Evolutionary conservation across 768 basidiomycete species (phyloP).

Genomic region (Termitomyces sp.): DNA sequence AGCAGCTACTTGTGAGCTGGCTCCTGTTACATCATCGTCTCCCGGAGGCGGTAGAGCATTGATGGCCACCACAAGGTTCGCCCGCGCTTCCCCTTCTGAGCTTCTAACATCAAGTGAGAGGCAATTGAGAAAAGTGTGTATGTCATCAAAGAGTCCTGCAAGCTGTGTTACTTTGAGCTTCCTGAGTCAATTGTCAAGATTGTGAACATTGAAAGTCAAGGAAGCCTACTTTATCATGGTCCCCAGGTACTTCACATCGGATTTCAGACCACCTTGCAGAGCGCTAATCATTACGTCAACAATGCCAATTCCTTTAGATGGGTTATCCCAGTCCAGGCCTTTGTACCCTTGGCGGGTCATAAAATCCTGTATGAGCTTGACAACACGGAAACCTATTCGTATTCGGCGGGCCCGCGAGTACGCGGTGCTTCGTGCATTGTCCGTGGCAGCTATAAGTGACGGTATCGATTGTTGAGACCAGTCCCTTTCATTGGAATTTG

Average conservation of each 20-base stretch:
- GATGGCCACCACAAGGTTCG: slow-evolving; percentile 14
- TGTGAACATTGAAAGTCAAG: background rate
- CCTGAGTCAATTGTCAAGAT: slow-evolving; percentile 11
- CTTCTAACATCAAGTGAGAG: slow-evolving; percentile 25
- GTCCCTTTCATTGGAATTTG: slow-evolving; percentile 5
- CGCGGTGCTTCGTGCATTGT: slow-evolving; percentile 32
- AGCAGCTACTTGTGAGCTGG: slow-evolving; percentile 13
- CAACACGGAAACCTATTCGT: slow-evolving; percentile 1
- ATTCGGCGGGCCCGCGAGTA: slow-evolving; percentile 18
- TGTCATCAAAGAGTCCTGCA: slow-evolving; percentile 28
- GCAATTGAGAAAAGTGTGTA: slow-evolving; percentile 32
- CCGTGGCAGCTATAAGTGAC: slow-evolving; percentile 26
- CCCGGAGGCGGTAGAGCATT: slow-evolving; percentile 11
- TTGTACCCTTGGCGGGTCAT: slow-evolving; percentile 40
- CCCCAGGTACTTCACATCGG: slow-evolving; percentile 39
- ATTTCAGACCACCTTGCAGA: slow-evolving; percentile 37
- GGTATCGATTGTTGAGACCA: slow-evolving; percentile 23
- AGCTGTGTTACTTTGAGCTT: slow-evolving; percentile 35
- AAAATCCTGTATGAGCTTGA: slow-evolving; percentile 37
- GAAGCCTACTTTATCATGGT: slow-evolving; percentile 39
- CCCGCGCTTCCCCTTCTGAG: slow-evolving; percentile 26
- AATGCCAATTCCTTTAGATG: slow-evolving; percentile 16
- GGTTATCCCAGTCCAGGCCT: slow-evolving; percentile 25
- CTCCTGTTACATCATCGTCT: slow-evolving; percentile 11
- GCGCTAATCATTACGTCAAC: slow-evolving; percentile 38